Evolutionary conservation across 2,329 filamentous ascomycete species (phyloP), one percentile per base, ranked within the genome.

Genomic region (Monilinia fructigena): DNA sequence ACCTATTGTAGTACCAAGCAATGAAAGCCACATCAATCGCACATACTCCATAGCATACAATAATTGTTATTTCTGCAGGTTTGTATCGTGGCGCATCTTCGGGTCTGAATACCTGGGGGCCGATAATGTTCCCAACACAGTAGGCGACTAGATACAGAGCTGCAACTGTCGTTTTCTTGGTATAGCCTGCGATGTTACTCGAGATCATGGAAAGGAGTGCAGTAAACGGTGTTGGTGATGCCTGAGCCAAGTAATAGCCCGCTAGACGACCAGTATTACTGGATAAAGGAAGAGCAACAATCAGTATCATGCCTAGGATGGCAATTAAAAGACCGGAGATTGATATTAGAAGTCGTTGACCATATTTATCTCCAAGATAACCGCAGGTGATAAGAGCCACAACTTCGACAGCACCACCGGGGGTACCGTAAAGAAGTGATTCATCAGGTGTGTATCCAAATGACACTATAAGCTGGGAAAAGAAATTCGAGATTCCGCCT

Each of bases 401-500:
- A 23, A 75, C 70, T 69, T 74, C 72, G 10, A 74, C 68, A 8
- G 69, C 73, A 20, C 75, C 75, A 5, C 71, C 72, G 1, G 74
- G 74, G 3, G 73, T 75, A 20, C 72, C 73, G 12, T 74, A 72
- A 5, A 76, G 69, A 16, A 75, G 68, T 10, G 74, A 75, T 55
- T 75, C 60, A 26, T 75, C 72, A 1, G 74, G 63, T 16, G 71
- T 75, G 67, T 75, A 77, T 10, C 75, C 75, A 55, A 77, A 75
- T 12, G 83, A 83, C 66, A 85, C 74, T 70, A 87, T 86, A 60
- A 87, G 84, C 59, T 86, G 77, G 0, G 83, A 86, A 61, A 83
- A 83, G 69, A 86, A 87, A 66, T 85, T 86, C 0, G 79, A 80
- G 59, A 86, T 84, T 18, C 85, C 85, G 7, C 85, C 72, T 74